Conservation (phyloP, 257 asterid species). For the Ocimum tenuiflorum region DNA sequence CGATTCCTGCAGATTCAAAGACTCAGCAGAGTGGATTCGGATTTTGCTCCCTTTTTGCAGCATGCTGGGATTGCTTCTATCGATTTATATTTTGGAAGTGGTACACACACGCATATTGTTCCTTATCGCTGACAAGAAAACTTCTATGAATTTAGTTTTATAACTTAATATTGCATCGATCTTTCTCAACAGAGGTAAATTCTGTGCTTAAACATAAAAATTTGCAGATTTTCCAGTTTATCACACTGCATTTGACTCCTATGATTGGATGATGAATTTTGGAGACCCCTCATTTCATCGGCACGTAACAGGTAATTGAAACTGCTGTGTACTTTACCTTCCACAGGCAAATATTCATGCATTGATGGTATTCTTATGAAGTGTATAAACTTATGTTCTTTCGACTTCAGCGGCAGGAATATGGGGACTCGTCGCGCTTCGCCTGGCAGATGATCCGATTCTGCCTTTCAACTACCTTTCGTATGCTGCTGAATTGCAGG, state of each 20-base stretch:
- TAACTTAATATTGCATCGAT: neutral
- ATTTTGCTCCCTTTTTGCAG: constrained; percentile 82
- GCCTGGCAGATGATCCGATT: constrained; percentile 68
- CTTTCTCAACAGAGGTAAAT: neutral
- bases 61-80: constrained; percentile 80
- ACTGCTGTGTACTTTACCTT: neutral
- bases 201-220: no score
- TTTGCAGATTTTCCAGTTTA: constrained; percentile 82
- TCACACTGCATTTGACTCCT: constrained; percentile 92
- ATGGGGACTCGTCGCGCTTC: constrained; percentile 92
- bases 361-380: neutral
- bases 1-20: constrained; percentile 48
- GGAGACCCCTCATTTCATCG: constrained; percentile 92
- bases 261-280: constrained; percentile 64
- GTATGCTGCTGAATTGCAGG: constrained; percentile 76
- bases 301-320: constrained; percentile 63
- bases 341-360: neutral
- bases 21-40: constrained; percentile 85
- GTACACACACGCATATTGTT: constrained; percentile 18
- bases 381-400: neutral
- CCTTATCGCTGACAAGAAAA: no score
- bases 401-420: constrained; percentile 55
- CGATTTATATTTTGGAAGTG: constrained; percentile 79
- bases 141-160: neutral
- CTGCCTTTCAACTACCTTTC: constrained; percentile 79